Base-by-base conservation (phyloP, 192 early-diverging fungal genomes). In the Backusella parvicylindrica region DNA sequence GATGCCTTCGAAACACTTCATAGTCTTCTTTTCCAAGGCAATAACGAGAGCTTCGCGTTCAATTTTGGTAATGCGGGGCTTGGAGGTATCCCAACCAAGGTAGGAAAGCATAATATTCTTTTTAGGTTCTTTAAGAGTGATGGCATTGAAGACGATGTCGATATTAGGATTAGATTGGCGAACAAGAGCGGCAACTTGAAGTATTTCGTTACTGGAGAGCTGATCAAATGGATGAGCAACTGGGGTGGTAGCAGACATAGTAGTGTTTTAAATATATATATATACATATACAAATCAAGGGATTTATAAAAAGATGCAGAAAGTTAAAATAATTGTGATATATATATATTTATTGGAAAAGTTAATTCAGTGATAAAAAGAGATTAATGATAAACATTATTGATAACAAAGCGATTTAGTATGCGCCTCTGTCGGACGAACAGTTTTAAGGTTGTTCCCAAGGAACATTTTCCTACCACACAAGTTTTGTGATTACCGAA, bases 81-180 rank as follows among this genome's bases (percentile, higher is more conserved):
- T 37, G 3, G 63, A 28, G n/a, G 60, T 78, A 41, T 75, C 66
- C 81, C 77, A 79, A 21, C 81, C 81, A 12, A 82, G 66, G 26
- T 70, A 82, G 15, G 76, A 71, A 32, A 82, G 23, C 81, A 82
- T 82, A 23, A 70, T 43, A 7, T 75, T 50, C 36, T 82, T 82
- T 0, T 37, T 16, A 16, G 81, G 81, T 66, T 82, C 81, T 38
- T 75, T 69, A 31, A 82, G 81, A 66, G 77, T 82, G 40, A 82
- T 82, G 53, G 81, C 79, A 31, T 82, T 82, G 70, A 82, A 82
- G 43, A 82, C 47, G 33, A 78, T 63, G 23, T 76, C 53, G 6
- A 71, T 38, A 1, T 53, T 18, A 26, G 75, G 56, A 31, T 73
- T 75, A 16, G 33, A 65, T 37, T 79, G 23, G 18, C 75, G 77